phyloP scores from a whole-genome alignment of 2,329 filamentous ascomycete species.

The Scytalidium lignicola region DNA sequence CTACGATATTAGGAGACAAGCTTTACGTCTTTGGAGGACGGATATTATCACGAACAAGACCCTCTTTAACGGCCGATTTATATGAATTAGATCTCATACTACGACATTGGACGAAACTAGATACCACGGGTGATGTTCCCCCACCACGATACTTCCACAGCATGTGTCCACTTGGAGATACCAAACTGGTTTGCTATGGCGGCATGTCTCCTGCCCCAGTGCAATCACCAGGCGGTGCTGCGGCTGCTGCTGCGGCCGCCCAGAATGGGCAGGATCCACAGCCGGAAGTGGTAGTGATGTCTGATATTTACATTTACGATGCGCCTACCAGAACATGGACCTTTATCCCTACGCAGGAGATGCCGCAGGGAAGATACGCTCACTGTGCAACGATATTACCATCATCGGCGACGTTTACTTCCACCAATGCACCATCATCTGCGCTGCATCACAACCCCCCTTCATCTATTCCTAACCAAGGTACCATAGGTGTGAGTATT shows the following conservation, averaged over 20 bases:
- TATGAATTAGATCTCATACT: constrained; percentile 90
- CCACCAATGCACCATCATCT: constrained; percentile 74
- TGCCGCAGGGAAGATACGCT: constrained; percentile 90
- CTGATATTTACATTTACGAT: constrained; percentile 94
- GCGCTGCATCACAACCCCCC: constrained; percentile 87
- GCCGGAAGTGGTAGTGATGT: constrained; percentile 93
- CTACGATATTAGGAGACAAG: constrained; percentile 90
- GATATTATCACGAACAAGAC: constrained; percentile 76
- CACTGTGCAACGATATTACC: constrained; percentile 92
- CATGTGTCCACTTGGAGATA: constrained; percentile 87
- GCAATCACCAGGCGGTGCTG: constrained; percentile 32
- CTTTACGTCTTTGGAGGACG: constrained; percentile 95
- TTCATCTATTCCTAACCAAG: constrained; percentile 78
- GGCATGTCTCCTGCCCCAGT: constrained; percentile 80
- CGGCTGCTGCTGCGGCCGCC: constrained; percentile 38
- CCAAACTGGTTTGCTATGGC: constrained; percentile 95
- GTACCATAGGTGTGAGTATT: constrained; percentile 79
- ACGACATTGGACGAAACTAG: constrained; percentile 88
- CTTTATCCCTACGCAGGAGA: constrained; percentile 71
- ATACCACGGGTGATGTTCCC: constrained; percentile 78
- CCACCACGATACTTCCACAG: constrained; percentile 96
- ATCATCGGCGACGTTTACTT: constrained; percentile 82
- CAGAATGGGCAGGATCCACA: constrained; percentile 55
- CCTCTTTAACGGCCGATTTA: constrained; percentile 79
- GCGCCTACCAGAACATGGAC: constrained; percentile 80